Evolutionary conservation across 768 basidiomycete genomes (phyloP), one percentile per base, ranked within the genome.

Genomic region (Mycena olivaceomarginata): DNA sequence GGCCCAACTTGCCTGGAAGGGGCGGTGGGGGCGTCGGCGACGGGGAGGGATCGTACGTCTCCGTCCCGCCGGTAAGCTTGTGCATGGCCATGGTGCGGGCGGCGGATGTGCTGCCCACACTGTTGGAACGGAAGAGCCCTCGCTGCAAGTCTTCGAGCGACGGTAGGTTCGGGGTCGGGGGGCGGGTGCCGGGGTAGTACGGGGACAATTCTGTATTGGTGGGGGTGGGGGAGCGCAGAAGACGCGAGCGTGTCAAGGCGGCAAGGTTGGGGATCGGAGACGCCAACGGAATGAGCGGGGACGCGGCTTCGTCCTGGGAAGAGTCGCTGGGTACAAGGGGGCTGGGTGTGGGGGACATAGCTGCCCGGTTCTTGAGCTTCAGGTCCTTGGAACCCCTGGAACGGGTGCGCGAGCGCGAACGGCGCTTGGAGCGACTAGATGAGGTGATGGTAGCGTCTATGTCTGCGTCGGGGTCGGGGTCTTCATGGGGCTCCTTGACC

Each of bases 121-220:
- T 98, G 83, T 98, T 97, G 2, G 97, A 98, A 22, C 97, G 93
- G 82, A 96, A 93, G 4, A 98, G 90, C 18, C 94, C 94, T 81
- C 89, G 92, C 82, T 94, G 93, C 48, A 98, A 86, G 25, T 94
- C 95, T 81, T 96, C 94, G 8, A 98, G 88, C 5, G 95, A 92
- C 0, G 96, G 96, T 46, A 94, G 84, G 80, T 92, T 84, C 20
- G 95, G 94, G 4, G 93, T 93, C 9, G 93, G 88, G 3, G 93
- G 91, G 7, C 93, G 91, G 20, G 92, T 90, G 16, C 91, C 92
- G n/a, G 93, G 91, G 83, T 93, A 93, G 77, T 92, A 88, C 75
- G 92, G 82, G 9, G 91, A 88, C 53, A 90, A 88, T 40, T 92
- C 92, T 11, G 92, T 89, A 9, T 91, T 87, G 68, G 87, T 84